Evolutionary conservation across 2,329 filamentous ascomycete genomes (phyloP), one percentile per base, ranked within the genome.

Genomic region (Curvularia lunata): DNA sequence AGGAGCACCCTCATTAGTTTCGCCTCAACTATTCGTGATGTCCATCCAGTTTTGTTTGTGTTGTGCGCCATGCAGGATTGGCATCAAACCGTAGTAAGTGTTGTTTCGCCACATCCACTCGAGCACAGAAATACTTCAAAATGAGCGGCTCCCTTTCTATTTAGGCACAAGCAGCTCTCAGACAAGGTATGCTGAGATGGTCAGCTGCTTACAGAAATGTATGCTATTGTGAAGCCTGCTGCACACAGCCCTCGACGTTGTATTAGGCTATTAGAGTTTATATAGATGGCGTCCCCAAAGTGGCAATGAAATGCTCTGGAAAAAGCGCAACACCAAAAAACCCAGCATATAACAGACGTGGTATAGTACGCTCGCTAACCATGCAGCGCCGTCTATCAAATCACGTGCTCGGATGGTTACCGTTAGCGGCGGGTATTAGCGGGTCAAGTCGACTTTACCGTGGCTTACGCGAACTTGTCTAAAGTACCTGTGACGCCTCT

Each of bases 391-490:
- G 13, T n/a, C 41, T 9, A 27, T 27, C 28, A 10, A 30, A 12
- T 30, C 23, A 43, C 41, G 23, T 43, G 41, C 10, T 16, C 13
- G 23, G n/a, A 43, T 21, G 23, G 25, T 4, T 18, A 18, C n/a
- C 13, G 12, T 27, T 56, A 57, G 52, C 45, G 52, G 52, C 64
- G 64, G 64, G 58, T 66, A 66, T 49, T 27, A 48, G 57, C 62
- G 64, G 64, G 55, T 54, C 57, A 64, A 46, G 18, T 45, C n/a
- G 51, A 16, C 52, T 58, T 58, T 55, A 56, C 58, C 55, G 53
- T 56, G 56, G 61, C 63, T 59, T 25, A 43, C 41, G 41, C 41
- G 25, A 42, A 54, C 28, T 19, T 40, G 25, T 46, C 37, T 53
- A 52, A 47, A 43, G 43, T 43, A 48, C 34, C 32, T 32, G 12